Conservation (phyloP, 345 rosid species). For the Aurinia saxatilis region DNA sequence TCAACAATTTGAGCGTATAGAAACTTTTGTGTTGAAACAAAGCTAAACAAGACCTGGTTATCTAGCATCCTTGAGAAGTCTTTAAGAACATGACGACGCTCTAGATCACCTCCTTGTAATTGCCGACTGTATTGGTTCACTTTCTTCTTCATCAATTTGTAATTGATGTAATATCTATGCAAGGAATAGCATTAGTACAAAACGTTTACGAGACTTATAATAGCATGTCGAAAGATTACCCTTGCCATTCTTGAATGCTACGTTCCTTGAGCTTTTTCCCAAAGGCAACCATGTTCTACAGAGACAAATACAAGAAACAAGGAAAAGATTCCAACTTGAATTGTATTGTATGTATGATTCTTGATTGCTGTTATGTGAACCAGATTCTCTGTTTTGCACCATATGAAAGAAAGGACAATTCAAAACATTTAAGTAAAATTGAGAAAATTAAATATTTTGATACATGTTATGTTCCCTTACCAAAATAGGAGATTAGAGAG, state of each 20-base stretch:
- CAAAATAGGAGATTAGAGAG: too few relatives aligned
- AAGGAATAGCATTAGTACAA: constrained; percentile 1
- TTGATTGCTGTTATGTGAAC: neutral
- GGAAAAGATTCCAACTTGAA: too few relatives aligned
- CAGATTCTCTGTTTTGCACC: constrained; percentile 1
- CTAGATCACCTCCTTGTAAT: constrained; percentile 54
- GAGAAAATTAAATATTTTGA: neutral
- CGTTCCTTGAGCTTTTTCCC: constrained; percentile 31
- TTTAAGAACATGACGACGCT: constrained; percentile 87
- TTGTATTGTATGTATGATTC: neutral
- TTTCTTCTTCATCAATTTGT: constrained; percentile 91
- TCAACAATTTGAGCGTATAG: neutral
- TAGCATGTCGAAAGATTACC: constrained; percentile 31
- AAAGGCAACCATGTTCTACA: constrained; percentile 30
- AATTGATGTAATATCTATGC: constrained; percentile 80
- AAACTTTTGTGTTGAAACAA: neutral
- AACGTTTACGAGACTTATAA: too few relatives aligned
- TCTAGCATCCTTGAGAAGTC: constrained; percentile 97
- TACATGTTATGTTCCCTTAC: too few relatives aligned
- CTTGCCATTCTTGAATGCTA: constrained; percentile 66
- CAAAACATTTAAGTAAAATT: neutral
- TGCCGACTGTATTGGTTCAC: constrained; percentile 75
- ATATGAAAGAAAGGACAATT: neutral
- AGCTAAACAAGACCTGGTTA: constrained; percentile 42
- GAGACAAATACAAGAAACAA: neutral